A percentile compares a stretch with the other conserved stretches of the same genome.
Conservation (phyloP, 177 flowering plant species). For the Tripterygium wilfordii region DNA sequence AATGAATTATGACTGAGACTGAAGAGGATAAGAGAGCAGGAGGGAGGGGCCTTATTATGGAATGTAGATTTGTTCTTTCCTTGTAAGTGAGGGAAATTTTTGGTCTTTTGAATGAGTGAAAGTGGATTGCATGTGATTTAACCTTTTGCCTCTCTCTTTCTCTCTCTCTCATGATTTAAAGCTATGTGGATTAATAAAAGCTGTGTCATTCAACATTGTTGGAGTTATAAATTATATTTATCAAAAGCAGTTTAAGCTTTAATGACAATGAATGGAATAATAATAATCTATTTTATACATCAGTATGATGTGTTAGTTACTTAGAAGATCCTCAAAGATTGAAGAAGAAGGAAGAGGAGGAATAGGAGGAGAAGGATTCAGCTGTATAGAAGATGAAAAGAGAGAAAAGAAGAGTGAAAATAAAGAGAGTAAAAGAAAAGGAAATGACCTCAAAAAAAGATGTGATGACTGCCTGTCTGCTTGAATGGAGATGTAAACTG, state of each 20-base stretch:
- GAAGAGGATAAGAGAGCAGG: background rate
- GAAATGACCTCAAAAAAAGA: constrained; percentile 9
- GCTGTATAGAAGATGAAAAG: constrained; percentile 9
- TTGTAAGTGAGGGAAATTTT: constrained; percentile 27
- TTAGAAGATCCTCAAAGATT: constrained; percentile 4
- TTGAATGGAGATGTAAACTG: constrained; percentile 25
- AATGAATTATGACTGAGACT: background rate
- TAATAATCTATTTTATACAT: background rate
- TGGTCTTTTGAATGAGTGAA: constrained; percentile 23
- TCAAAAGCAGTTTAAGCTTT: constrained; percentile 12
- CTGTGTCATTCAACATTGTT: constrained; percentile 11
- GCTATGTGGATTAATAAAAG: constrained; percentile 11
- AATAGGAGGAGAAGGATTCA: too few relatives aligned
- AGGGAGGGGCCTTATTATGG: constrained; percentile 5
- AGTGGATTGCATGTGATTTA: constrained; percentile 35
- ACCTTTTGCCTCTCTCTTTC: too few relatives aligned
- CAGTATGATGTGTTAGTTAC: too few relatives aligned
- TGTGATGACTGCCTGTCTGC: constrained; percentile 32
- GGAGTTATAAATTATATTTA: constrained; percentile 8
- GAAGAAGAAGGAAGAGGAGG: background rate
- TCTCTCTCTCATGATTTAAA: constrained; percentile 13
- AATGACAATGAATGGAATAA: constrained; percentile 11
- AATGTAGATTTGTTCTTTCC: constrained; percentile 27
- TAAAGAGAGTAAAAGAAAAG: constrained; percentile 5
- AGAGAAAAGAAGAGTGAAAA: constrained; percentile 4